Evolutionary conservation across 2,329 filamentous ascomycete genomes (phyloP).

Genomic region (Gaeumannomyces sp.): DNA sequence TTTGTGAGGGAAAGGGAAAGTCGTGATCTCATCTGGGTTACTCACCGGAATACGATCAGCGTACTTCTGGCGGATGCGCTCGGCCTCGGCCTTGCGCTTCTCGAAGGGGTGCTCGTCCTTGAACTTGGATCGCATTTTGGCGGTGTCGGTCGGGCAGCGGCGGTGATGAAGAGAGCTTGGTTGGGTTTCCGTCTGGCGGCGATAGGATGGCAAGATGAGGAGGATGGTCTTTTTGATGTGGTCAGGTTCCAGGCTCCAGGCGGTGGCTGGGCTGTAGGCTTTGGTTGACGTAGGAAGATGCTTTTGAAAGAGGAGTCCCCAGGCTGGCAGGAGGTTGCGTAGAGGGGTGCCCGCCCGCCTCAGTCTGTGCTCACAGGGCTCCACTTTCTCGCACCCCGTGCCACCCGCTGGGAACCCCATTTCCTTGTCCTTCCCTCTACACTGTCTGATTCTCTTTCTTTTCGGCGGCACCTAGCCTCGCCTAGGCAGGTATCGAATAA

Average conservation of each 20-base stretch:
- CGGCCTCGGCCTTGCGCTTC: slow-evolving; percentile 99
- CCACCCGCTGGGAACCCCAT: no score
- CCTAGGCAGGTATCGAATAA: no score
- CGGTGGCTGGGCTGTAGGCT: neutral
- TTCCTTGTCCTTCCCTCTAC: no score
- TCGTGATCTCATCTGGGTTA: slow-evolving; percentile 21
- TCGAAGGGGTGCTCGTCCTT: slow-evolving; percentile 99
- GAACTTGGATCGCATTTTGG: slow-evolving; percentile 96
- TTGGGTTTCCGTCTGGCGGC: neutral
- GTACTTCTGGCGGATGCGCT: slow-evolving; percentile 99
- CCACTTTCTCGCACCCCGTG: no score
- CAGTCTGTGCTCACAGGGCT: no score
- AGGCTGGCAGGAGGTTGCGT: no score
- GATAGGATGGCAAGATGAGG: neutral
- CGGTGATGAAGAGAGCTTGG: neutral
- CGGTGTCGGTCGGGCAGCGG: slow-evolving; percentile 21
- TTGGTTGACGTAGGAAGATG: neutral
- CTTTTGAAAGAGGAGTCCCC: no score
- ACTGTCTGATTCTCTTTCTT: no score
- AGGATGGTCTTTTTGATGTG: neutral
- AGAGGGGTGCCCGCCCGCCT: no score
- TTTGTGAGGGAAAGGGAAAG: slow-evolving; percentile 9
- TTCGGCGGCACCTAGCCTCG: no score
- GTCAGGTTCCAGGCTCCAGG: neutral
- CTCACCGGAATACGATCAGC: slow-evolving; percentile 95